Percentiles rank a stretch among this genome's conserved stretches.
These are phyloP conservation scores for Rhypophila decipiens DNA, from an alignment of 495 filamentous ascomycete genomes.

Conservation along the genomic window DNA sequence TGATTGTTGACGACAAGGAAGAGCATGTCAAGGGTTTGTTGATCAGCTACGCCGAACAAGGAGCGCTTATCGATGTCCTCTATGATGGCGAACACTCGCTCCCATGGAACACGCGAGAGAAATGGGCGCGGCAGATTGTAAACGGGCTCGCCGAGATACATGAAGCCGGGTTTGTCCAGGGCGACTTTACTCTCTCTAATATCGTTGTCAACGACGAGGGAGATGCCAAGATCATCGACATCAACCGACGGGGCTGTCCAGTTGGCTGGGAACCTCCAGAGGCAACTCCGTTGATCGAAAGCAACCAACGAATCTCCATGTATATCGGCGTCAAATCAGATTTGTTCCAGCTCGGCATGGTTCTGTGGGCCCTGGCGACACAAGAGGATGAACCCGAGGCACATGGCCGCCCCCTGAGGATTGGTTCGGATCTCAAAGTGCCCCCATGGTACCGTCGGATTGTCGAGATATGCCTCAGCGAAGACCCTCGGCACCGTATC, in stretches of 20 bases:
- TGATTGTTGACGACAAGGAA: conserved; percentile 76
- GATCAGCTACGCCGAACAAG: conserved; percentile 82
- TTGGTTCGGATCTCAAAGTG: conserved; percentile 32
- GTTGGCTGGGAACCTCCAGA: conserved; percentile 98
- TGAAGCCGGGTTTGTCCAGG: conserved; percentile 93
- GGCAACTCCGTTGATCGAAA: conserved; percentile 78
- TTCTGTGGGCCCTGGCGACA: conserved; percentile 85
- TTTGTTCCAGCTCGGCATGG: conserved; percentile 94
- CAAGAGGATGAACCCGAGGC: conserved; percentile 86
- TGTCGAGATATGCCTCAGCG: conserved; percentile 38
- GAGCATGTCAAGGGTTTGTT: conserved; percentile 80
- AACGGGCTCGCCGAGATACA: conserved; percentile 88
- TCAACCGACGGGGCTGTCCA: conserved; percentile 91
- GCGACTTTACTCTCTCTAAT: conserved; percentile 94
- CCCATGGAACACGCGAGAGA: conserved; percentile 70
- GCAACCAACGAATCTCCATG: conserved; percentile 91
- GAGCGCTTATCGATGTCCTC: conserved; percentile 84
- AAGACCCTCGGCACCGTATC: conserved; percentile 34
- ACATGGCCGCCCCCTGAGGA: conserved; percentile 61
- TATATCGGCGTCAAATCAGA: conserved; percentile 98
- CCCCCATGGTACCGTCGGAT: conserved; percentile 39
- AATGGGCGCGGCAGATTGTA: conserved; percentile 91
- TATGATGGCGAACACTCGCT: conserved; percentile 65
- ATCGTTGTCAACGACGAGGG: conserved; percentile 84
- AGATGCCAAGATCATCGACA: conserved; percentile 95